phyloP scores from a whole-genome alignment of 2,329 filamentous ascomycete genomes.

The Hypoxylon rubiginosum region DNA sequence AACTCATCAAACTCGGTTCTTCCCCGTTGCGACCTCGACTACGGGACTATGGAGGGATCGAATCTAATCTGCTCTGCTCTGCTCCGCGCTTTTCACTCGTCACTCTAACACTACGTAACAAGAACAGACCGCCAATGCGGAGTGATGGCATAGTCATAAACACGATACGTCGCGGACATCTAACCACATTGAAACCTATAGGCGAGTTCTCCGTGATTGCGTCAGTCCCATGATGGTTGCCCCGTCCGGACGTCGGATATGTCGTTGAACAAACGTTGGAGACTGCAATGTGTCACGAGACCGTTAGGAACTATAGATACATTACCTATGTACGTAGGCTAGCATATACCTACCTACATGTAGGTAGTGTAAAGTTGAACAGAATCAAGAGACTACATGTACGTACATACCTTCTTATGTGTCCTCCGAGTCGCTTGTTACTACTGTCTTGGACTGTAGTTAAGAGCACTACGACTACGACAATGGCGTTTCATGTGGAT shows the following conservation, averaged over 20 bases:
- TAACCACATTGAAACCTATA: constrained; percentile 16
- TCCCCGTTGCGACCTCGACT: constrained; percentile 6
- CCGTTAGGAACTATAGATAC: constrained; percentile 25
- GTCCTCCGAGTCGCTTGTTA: constrained; percentile 24
- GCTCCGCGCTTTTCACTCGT: neutral
- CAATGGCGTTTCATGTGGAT: constrained; percentile 12
- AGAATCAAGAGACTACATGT: constrained; percentile 12
- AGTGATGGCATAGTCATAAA: constrained; percentile 26
- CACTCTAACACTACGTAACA: neutral
- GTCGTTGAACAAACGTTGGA: constrained; percentile 12
- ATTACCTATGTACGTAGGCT: constrained; percentile 7
- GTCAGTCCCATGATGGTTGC: constrained; percentile 6
- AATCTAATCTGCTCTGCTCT: neutral
- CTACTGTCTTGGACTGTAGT: constrained; percentile 28
- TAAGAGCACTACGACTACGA: neutral
- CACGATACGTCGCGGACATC: constrained; percentile 9
- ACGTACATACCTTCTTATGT: neutral
- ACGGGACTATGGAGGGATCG: neutral
- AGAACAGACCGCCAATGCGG: constrained; percentile 12
- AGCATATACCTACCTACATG: neutral
- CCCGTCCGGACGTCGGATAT: constrained; percentile 9
- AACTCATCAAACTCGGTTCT: constrained; percentile 17
- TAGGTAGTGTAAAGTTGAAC: constrained; percentile 27
- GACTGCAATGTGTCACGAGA: constrained; percentile 27
- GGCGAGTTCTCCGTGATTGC: constrained; percentile 10